These are phyloP conservation scores for Wickerhamiella bombiphila DNA, from an alignment of 805 yeast species.

Conservation along the genomic window DNA sequence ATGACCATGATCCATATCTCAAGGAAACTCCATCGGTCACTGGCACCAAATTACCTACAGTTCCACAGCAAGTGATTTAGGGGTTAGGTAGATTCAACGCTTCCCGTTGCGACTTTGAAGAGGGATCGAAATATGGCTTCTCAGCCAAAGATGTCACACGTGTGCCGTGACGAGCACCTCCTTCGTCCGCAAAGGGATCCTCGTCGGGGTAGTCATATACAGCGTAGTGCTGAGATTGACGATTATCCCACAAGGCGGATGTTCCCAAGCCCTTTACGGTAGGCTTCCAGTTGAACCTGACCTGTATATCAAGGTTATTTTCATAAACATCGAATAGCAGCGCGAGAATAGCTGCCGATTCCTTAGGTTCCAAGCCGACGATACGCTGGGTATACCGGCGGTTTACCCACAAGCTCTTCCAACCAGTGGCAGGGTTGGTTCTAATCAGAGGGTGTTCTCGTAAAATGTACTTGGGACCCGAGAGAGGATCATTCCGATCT, in stretches of 20 bases:
- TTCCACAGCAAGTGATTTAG: too few species aligned
- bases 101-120: slow-evolving; percentile 18
- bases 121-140: slow-evolving; percentile 35
- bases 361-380: slow-evolving; percentile 59
- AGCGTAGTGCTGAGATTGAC: slow-evolving; percentile 37
- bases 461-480: slow-evolving; percentile 24
- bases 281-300: slow-evolving; percentile 35
- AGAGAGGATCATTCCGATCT: slow-evolving; percentile 24
- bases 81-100: slow-evolving; percentile 12
- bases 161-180: slow-evolving; percentile 34
- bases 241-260: slow-evolving; percentile 41
- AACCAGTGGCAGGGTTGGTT: slow-evolving; percentile 51
- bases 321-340: slow-evolving; percentile 32
- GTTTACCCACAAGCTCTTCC: slow-evolving; percentile 44
- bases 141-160: slow-evolving; percentile 43
- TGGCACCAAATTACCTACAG: too few species aligned
- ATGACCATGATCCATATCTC: too few species aligned
- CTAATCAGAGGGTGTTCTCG: slow-evolving; percentile 47
- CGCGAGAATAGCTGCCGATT: slow-evolving; percentile 44
- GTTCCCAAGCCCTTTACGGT: slow-evolving; percentile 23
- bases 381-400: slow-evolving; percentile 49
- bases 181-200: not conserved
- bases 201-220: slow-evolving; percentile 28
- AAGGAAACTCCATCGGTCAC: too few species aligned
- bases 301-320: slow-evolving; percentile 28